These are phyloP conservation scores for Gaertneriomyces semiglobifer DNA, from an alignment of 192 early-diverging fungal genomes.

Conservation along the genomic window DNA sequence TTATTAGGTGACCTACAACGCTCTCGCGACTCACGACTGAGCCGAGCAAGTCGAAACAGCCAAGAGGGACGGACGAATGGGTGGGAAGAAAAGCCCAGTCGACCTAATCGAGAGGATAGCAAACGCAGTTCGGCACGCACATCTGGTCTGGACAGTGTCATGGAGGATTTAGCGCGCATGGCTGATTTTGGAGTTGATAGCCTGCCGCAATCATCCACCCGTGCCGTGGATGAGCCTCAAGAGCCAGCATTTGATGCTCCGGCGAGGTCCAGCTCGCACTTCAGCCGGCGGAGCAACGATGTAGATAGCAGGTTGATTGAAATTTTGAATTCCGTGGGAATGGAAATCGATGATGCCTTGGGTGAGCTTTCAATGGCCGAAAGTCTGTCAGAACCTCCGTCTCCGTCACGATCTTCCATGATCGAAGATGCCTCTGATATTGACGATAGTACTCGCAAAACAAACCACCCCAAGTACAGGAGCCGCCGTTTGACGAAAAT, in stretches of 20 bases:
- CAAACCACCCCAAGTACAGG: background rate
- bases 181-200: constrained; percentile 2
- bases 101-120: background rate
- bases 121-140: constrained; percentile 4
- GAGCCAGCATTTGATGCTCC: background rate
- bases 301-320: constrained; percentile 17
- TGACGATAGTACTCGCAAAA: background rate
- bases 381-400: background rate
- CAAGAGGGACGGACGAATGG: background rate
- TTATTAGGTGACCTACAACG: background rate
- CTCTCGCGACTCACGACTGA: background rate
- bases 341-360: constrained; percentile 29
- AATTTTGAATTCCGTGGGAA: constrained; percentile 19
- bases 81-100: background rate
- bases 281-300: constrained; percentile 4
- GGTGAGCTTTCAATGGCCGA: constrained; percentile 14
- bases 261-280: background rate
- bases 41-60: constrained; percentile 9
- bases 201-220: background rate
- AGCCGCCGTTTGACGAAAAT: constrained; percentile 15
- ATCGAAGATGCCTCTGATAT: background rate
- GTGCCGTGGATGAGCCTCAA: background rate
- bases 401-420: background rate
- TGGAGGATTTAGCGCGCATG: constrained; percentile 20
- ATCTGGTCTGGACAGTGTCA: constrained; percentile 24